Evolutionary conservation across 768 basidiomycete species (phyloP), one percentile per base, ranked within the genome.

Genomic region (Pleurotus eryngii): DNA sequence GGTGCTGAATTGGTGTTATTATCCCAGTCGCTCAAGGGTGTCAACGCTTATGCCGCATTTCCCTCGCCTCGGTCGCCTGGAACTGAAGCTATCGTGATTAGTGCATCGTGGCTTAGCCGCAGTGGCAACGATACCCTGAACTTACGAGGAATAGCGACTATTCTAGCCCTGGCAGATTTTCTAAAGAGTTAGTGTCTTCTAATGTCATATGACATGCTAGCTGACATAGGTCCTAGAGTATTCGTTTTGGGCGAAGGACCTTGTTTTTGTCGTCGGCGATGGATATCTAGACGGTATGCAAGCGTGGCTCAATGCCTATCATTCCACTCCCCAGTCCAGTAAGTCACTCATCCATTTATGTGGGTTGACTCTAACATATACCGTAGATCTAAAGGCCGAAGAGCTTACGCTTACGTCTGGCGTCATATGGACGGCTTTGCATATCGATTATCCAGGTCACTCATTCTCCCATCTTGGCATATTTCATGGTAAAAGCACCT

Each of bases 401-500:
- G 74, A 77, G 7, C 76, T 97, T 38, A 70, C 75, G 35, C 66
- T 91, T 20, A 70, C 83, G 1, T 92, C 92, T 2, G 95, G 95
- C 3, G 89, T 95, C 5, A 90, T 99, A 43, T 99, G 97, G 97
- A 93, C 91, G 1, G 94, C 94, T 9, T 72, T 99, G 46, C 90
- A 90, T 63, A 84, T 99, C 43, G 97, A 98, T 68, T 98, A 98
- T 69, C 92, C 95, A 0, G 91, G 94, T 0, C 96, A 99, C 71
- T 98, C 95, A 0, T 96, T 98, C 72, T 93, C 90, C 8, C 92
- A 98, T 67, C 77, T 98, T 2, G 96, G 97, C n/a, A 73, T 98
- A 8, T 98, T 93, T 74, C 91, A 89, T 70, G 96, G 96, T 94
- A 15, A 55, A 86, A 93, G 8, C 54, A 85, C 65, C 14, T 45